These are phyloP conservation scores for Cavenderia fasciculata DNA, from an alignment of 78 protist species.

Conservation along the genomic window DNA sequence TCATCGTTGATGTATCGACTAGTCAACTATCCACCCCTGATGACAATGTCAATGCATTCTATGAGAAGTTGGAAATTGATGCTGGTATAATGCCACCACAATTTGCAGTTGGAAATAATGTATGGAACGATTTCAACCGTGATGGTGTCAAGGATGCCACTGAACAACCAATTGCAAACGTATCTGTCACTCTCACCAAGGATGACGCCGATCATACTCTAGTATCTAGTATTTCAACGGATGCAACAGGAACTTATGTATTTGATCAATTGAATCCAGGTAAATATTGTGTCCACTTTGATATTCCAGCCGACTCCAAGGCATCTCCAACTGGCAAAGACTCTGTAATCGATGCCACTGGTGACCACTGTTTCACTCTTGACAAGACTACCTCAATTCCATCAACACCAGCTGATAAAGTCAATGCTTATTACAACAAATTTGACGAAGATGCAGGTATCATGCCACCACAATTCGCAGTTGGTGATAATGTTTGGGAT, in stretches of 20 bases:
- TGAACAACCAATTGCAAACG: conserved; percentile 12
- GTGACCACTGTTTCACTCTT: conserved; percentile 16
- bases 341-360: neutral
- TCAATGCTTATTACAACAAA: neutral
- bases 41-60: neutral
- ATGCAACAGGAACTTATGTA: conserved; percentile 6
- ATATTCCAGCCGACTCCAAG: neutral
- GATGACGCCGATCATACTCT: neutral
- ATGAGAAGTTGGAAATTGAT: neutral
- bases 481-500: conserved; percentile 23
- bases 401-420: neutral
- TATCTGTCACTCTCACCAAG: conserved; percentile 1
- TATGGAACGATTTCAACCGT: neutral
- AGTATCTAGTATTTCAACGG: neutral
- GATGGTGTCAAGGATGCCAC: conserved; percentile 9
- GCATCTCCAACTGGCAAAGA: conserved; percentile 1
- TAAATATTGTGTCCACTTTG: neutral
- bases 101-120: neutral
- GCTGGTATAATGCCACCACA: conserved; percentile 10
- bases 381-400: neutral
- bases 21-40: neutral
- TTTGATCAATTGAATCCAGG: neutral
- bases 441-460: conserved; percentile 21
- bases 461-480: neutral
- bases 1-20: neutral